Conservation (phyloP, 1,284 basidiomycete species). For the Vanrija pseudolonga region DNA sequence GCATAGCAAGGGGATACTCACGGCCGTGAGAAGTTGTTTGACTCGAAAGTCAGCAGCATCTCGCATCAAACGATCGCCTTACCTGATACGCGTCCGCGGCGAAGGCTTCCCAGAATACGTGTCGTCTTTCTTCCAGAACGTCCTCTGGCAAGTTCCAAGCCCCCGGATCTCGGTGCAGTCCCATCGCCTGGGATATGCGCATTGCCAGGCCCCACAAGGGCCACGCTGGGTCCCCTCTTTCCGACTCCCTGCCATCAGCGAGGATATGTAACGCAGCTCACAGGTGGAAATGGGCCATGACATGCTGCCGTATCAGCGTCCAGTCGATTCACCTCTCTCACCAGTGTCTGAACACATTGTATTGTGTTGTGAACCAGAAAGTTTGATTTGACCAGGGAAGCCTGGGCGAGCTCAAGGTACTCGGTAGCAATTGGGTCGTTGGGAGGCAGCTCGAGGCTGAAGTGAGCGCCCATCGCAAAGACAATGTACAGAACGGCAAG, state of each 20-base stretch:
- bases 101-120: too few species aligned
- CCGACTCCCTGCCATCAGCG: too few species aligned
- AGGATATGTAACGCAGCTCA: too few species aligned
- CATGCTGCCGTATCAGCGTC: slow-evolving; percentile 12
- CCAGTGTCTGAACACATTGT: slow-evolving; percentile 31
- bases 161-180: slow-evolving; percentile 6
- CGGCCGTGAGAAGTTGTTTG: too few species aligned
- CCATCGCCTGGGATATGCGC: slow-evolving; percentile 9
- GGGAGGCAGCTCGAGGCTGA: slow-evolving; percentile 36
- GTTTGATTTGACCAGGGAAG: slow-evolving; percentile 30
- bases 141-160: slow-evolving; percentile 1
- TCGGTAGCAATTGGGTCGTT: slow-evolving; percentile 31
- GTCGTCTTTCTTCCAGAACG: neutral
- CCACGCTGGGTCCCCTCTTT: slow-evolving; percentile 2
- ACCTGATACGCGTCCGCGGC: too few species aligned
- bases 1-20: too few species aligned
- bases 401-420: slow-evolving; percentile 23
- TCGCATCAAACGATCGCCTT: too few species aligned
- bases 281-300: slow-evolving; percentile 28
- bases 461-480: slow-evolving; percentile 29
- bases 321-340: slow-evolving; percentile 1
- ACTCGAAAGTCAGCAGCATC: too few species aligned
- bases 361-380: slow-evolving; percentile 33
- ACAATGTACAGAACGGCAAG: slow-evolving; percentile 25
- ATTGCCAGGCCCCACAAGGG: slow-evolving; percentile 1